Conservation (phyloP, 169 alveolate species). For the Theileria parva region DNA sequence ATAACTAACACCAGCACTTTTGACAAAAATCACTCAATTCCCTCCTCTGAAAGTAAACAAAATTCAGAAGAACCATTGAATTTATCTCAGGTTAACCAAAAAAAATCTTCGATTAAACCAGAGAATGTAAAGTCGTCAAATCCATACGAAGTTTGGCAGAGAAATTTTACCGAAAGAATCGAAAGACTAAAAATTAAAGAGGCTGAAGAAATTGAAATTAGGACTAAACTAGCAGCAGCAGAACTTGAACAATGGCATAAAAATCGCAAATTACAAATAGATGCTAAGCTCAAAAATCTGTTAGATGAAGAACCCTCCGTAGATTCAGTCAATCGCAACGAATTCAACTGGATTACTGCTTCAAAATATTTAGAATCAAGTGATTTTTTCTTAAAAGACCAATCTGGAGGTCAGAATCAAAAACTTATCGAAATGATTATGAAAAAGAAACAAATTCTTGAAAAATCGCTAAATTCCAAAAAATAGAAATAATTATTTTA, state of each 20-base stretch:
- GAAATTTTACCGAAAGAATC: conserved; percentile 17
- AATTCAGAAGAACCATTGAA: not conserved
- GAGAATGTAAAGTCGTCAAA: not conserved
- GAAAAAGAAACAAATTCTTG: conserved; percentile 16
- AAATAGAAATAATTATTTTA: not conserved
- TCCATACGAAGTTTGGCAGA: conserved; percentile 41
- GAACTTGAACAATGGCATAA: conserved; percentile 52
- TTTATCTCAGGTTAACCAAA: not conserved
- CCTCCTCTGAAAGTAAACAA: conserved; percentile 10
- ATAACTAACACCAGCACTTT: not conserved
- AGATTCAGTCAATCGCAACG: not conserved
- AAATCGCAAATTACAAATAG: conserved; percentile 39
- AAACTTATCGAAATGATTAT: conserved; percentile 52
- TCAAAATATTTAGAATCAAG: conserved; percentile 30
- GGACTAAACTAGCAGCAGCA: conserved; percentile 27
- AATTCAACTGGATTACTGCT: conserved; percentile 44
- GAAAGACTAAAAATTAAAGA: conserved; percentile 44
- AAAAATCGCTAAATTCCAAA: not conserved
- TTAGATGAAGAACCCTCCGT: conserved; percentile 1
- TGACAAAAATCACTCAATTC: not conserved
- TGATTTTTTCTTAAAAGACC: conserved; percentile 44
- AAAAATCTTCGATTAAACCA: not conserved
- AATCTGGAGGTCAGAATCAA: conserved; percentile 27
- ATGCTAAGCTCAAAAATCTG: not conserved
- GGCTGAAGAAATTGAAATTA: conserved; percentile 39